Percentiles rank a stretch among this genome's conserved stretches.
Conservation (phyloP, 441 rosid species). For the Cnidoscolus chayamansa region DNA sequence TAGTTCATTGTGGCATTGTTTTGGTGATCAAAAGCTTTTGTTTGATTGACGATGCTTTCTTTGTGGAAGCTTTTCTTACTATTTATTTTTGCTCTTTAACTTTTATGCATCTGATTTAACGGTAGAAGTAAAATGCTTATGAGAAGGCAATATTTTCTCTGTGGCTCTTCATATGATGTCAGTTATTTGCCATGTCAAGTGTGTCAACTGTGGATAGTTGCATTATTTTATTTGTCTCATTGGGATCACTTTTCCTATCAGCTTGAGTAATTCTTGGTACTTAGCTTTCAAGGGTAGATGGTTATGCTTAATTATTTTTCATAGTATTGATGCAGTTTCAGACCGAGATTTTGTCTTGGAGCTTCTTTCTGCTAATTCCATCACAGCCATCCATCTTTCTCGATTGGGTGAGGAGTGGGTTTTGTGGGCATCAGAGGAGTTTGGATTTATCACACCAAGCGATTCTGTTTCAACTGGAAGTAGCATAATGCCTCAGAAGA, state of each 20-base stretch:
- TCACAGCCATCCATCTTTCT: slow-evolving; percentile 77
- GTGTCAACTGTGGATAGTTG: background rate
- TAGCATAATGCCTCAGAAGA: slow-evolving; percentile 99
- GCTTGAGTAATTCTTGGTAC: slow-evolving; percentile 6
- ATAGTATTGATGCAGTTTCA: slow-evolving; percentile 91
- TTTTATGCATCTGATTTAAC: background rate
- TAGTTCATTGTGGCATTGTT: background rate
- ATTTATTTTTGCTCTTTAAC: background rate
- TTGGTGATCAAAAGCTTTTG: background rate
- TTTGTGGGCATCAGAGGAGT: slow-evolving; percentile 96
- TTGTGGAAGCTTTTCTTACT: background rate
- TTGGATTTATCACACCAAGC: slow-evolving; percentile 80
- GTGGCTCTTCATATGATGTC: background rate
- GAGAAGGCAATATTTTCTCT: background rate
- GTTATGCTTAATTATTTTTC: slow-evolving; percentile 28
- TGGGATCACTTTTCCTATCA: slow-evolving; percentile 11
- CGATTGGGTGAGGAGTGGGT: slow-evolving; percentile 98
- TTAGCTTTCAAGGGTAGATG: slow-evolving; percentile 14
- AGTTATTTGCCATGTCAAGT: background rate
- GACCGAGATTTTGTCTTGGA: slow-evolving; percentile 88
- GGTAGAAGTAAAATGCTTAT: background rate
- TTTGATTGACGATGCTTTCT: background rate
- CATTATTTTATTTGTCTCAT: background rate
- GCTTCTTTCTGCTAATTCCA: slow-evolving; percentile 72
- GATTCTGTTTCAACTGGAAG: slow-evolving; percentile 94